Evolutionary conservation across 2,329 filamentous ascomycete genomes (phyloP), one percentile per base, ranked within the genome.

Genomic region (Zasmidium angulare): DNA sequence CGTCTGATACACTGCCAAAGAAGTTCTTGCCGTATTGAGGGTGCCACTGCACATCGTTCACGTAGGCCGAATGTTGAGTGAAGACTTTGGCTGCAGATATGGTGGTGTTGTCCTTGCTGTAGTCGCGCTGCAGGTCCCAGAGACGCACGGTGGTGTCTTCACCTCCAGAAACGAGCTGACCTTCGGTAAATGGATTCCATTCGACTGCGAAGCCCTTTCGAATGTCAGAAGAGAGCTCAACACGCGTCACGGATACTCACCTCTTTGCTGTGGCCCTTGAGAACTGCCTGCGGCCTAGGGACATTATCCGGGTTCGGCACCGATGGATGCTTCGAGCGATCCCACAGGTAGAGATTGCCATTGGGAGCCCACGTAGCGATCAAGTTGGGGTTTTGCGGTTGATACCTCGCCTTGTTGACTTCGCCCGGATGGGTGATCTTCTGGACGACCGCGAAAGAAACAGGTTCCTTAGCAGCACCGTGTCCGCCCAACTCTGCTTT

Each of bases 361-460:
- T 97, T 90, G 7, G 91, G 86, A 65, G 91, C 92, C 77, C 97
- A 88, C 0, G 95, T 97, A 2, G 95, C 95, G 69, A 99, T 96
- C 59, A 99, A 87, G 71, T 99, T 92, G 3, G 93, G 92, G 72
- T 99, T 99, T 75, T 98, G 93, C 12, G 95, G 95, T 77, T 97
- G 93, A 74, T 98, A 98, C 67, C 95, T 88, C 17, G 95, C 96
- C 80, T 98, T 99, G 83, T 99, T 99, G 73, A 99, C 92, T 76
- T 99, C 95, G 64, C 91, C 90, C 17, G 93, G 92, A 74, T 99
- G 95, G 74, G 96, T 90, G 73, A 99, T 99, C 76, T 90, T 95
- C 76, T 99, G 95, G 53, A 95, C 88, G 70, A 99, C 90, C 65
- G 89, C 89, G 81, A 96, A 96, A 71, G 90, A 92, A 75, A 98